Percentiles rank a stretch among this genome's conserved stretches.
phyloP scores from a whole-genome alignment of 345 rosid genomes.

The Syzygium aqueum region DNA sequence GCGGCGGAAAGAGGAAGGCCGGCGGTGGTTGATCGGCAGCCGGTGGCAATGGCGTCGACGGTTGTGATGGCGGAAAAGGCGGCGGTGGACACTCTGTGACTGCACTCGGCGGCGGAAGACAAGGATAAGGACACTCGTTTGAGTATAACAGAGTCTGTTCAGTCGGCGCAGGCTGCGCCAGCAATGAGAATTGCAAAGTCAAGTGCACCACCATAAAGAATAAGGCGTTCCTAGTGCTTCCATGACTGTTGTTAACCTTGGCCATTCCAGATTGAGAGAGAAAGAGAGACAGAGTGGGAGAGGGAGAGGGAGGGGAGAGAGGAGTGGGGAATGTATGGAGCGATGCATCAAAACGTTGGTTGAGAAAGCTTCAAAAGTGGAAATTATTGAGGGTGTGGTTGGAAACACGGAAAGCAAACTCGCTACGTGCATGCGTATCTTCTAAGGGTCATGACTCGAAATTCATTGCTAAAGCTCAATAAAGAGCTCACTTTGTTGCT shows the following conservation, averaged over 20 bases:
- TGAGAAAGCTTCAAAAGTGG: not conserved
- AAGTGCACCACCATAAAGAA: not conserved
- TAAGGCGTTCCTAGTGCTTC: not conserved
- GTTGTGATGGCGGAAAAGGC: slow-evolving; percentile 7
- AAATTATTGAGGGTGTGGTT: not conserved
- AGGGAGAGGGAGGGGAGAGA: not conserved
- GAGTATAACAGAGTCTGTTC: not conserved
- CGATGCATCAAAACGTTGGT: not conserved
- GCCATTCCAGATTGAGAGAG: not conserved
- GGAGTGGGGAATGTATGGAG: not conserved
- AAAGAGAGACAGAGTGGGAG: not conserved
- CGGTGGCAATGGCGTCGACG: not conserved
- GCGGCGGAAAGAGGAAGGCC: not conserved
- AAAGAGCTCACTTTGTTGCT: not conserved
- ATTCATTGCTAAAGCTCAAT: not conserved
- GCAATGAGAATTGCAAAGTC: slow-evolving; percentile 1
- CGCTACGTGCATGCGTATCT: not conserved
- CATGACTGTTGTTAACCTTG: not conserved
- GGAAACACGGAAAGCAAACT: slow-evolving; percentile 12
- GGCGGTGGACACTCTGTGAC: slow-evolving; percentile 21
- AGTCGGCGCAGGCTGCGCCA: slow-evolving; percentile 1
- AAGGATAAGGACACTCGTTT: slow-evolving; percentile 17
- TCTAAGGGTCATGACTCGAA: not conserved
- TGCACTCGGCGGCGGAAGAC: slow-evolving; percentile 26
- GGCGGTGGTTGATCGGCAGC: not conserved